These are phyloP conservation scores for Phoma sp. DNA, from an alignment of 2,329 filamentous ascomycete genomes.

Conservation along the genomic window DNA sequence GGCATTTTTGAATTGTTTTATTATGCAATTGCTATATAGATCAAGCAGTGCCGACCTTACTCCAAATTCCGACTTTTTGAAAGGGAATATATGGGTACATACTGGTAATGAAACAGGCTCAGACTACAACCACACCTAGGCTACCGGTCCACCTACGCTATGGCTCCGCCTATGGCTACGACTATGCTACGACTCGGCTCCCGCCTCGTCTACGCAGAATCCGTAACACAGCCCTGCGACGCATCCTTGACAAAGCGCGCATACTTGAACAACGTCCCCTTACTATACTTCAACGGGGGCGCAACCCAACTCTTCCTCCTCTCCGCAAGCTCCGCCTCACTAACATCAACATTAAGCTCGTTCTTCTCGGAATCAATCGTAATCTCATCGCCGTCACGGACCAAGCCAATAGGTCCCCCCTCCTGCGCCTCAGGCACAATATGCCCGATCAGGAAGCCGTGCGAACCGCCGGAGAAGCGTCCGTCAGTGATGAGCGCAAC, in stretches of 20 bases:
- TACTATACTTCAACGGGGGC: conserved; percentile 64
- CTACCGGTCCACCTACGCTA: conserved; percentile 3
- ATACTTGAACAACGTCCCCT: conserved; percentile 68
- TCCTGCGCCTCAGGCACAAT: conserved; percentile 87
- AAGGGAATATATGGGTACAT: too few species aligned
- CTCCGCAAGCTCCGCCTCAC: conserved; percentile 66
- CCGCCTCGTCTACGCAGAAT: conserved; percentile 52
- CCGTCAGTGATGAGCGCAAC: conserved; percentile 78
- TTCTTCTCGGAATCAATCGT: conserved; percentile 82
- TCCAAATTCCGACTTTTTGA: too few species aligned
- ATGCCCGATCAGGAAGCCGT: conserved; percentile 88
- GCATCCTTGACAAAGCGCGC: conserved; percentile 63
- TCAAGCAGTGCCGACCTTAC: too few species aligned
- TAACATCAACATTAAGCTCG: conserved; percentile 70
- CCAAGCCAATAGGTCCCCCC: conserved; percentile 83
- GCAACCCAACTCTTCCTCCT: conserved; percentile 60
- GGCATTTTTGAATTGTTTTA: too few species aligned
- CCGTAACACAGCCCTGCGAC: conserved; percentile 66
- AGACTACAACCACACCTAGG: too few species aligned
- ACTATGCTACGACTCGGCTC: background rate
- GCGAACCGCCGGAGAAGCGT: conserved; percentile 80
- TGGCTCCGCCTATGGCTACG: background rate
- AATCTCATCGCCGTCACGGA: conserved; percentile 81
- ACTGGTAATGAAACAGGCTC: too few species aligned
- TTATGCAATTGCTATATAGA: too few species aligned